These are phyloP conservation scores for Fusarium coffeatum DNA, from an alignment of 2,329 filamentous ascomycete genomes.

Conservation along the genomic window DNA sequence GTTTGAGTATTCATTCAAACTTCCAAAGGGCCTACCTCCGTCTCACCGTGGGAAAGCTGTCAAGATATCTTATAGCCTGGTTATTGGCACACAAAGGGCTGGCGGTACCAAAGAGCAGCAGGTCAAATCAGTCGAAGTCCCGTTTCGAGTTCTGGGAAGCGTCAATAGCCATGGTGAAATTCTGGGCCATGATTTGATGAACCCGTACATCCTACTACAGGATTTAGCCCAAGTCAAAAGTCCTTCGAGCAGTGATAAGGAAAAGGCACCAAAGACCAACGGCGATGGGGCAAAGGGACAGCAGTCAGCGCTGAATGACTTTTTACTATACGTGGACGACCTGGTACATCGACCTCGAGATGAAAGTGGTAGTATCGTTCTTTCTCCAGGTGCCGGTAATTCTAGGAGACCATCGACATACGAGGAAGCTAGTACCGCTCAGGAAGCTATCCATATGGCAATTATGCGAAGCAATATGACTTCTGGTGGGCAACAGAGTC, in stretches of 20 bases:
- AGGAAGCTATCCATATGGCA: constrained; percentile 90
- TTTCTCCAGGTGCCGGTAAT: constrained; percentile 73
- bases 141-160: constrained; percentile 92
- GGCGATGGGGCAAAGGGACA: constrained; percentile 47
- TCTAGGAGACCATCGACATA: constrained; percentile 66
- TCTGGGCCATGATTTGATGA: constrained; percentile 93
- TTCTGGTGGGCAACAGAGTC: constrained; percentile 76
- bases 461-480: constrained; percentile 85
- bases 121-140: constrained; percentile 89
- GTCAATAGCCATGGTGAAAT: constrained; percentile 91
- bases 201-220: constrained; percentile 87
- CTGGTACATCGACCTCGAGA: constrained; percentile 71
- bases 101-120: constrained; percentile 82
- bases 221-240: constrained; percentile 79
- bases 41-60: constrained; percentile 92
- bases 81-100: constrained; percentile 90
- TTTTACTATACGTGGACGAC: constrained; percentile 81
- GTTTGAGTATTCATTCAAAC: constrained; percentile 86
- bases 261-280: constrained; percentile 45
- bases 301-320: constrained; percentile 68
- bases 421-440: constrained; percentile 72
- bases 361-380: constrained; percentile 67
- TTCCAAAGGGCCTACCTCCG: constrained; percentile 91
- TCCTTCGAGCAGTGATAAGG: constrained; percentile 38
- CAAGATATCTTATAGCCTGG: constrained; percentile 90